These are phyloP conservation scores for Xylaria longipes DNA, from an alignment of 495 filamentous ascomycete species.

Conservation along the genomic window DNA sequence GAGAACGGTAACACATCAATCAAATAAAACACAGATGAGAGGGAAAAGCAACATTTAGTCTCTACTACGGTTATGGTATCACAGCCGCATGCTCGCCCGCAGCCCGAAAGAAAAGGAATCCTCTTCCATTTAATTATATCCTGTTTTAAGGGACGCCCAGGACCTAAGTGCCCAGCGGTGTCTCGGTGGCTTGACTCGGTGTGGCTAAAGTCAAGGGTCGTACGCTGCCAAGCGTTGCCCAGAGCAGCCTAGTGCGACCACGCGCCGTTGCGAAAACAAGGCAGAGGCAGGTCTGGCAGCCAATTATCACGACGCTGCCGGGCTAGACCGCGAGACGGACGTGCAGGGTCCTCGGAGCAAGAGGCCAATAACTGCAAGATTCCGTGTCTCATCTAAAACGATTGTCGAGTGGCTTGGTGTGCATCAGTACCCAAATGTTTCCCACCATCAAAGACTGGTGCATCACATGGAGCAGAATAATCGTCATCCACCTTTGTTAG, in stretches of 20 bases:
- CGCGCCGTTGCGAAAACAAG: conserved; percentile 4
- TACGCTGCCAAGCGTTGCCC: conserved; percentile 18
- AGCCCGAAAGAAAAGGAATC: not conserved
- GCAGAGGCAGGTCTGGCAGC: conserved; percentile 12
- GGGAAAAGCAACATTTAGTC: not conserved
- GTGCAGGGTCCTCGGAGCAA: conserved; percentile 26
- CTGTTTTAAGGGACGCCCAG: conserved; percentile 37
- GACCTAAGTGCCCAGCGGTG: not conserved
- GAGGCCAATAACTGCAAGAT: not conserved
- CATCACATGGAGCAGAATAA: not conserved
- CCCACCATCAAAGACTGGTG: not conserved
- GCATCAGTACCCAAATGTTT: not conserved
- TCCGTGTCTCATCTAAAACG: conserved; percentile 1
- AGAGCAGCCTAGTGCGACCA: not conserved
- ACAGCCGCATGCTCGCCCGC: conserved; percentile 8
- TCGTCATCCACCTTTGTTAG: not conserved
- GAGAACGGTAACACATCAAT: conserved; percentile 23
- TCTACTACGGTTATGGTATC: not conserved
- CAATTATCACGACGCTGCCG: conserved; percentile 30
- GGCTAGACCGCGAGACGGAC: conserved; percentile 27
- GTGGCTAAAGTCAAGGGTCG: conserved; percentile 36
- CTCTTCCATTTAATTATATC: conserved; percentile 37
- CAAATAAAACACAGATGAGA: conserved; percentile 23
- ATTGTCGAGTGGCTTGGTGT: not conserved
- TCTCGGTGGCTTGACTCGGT: conserved; percentile 42